Evolutionary conservation across 495 filamentous ascomycete genomes (phyloP).

Genomic region (Hyaloscypha finlandica): DNA sequence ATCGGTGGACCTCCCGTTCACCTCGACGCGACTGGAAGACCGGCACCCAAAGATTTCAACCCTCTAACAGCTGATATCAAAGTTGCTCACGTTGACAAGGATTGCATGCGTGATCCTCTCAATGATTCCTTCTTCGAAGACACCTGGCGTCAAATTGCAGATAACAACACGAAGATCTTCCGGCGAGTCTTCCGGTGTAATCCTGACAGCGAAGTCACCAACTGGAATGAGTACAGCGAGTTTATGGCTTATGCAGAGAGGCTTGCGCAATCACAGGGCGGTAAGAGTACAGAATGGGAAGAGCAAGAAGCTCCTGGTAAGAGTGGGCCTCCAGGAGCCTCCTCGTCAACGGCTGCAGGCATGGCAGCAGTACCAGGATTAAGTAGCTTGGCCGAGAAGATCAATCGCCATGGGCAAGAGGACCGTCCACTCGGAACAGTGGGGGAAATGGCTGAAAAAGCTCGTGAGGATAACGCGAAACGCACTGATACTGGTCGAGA

Average conservation of each 20-base stretch:
- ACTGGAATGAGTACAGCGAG: constrained; percentile 93
- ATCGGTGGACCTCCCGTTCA: constrained; percentile 64
- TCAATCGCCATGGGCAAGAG: constrained; percentile 29
- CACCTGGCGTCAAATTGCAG: constrained; percentile 83
- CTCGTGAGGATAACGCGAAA: constrained; percentile 12
- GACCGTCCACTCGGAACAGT: constrained; percentile 39
- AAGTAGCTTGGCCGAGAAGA: constrained; percentile 34
- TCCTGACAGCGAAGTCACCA: constrained; percentile 92
- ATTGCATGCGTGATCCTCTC: constrained; percentile 76
- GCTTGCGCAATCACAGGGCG: constrained; percentile 68
- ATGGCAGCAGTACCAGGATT: constrained; percentile 9
- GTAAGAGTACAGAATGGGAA: constrained; percentile 49
- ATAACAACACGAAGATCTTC: constrained; percentile 93
- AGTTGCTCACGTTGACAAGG: constrained; percentile 52
- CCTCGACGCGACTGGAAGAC: constrained; percentile 22
- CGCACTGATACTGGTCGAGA: constrained; percentile 28
- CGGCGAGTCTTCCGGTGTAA: constrained; percentile 94
- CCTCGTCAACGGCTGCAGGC: constrained; percentile 8
- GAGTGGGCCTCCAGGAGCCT: constrained; percentile 48
- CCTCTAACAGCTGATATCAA: constrained; percentile 68
- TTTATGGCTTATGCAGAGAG: constrained; percentile 76
- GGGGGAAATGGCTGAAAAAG: constrained; percentile 42
- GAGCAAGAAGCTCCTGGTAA: constrained; percentile 43
- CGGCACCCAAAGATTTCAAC: constrained; percentile 44
- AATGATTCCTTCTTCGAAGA: constrained; percentile 82